Evolutionary conservation across 192 early-diverging fungal species (phyloP), one percentile per base, ranked within the genome.

Genomic region (Backusella australiensis): DNA sequence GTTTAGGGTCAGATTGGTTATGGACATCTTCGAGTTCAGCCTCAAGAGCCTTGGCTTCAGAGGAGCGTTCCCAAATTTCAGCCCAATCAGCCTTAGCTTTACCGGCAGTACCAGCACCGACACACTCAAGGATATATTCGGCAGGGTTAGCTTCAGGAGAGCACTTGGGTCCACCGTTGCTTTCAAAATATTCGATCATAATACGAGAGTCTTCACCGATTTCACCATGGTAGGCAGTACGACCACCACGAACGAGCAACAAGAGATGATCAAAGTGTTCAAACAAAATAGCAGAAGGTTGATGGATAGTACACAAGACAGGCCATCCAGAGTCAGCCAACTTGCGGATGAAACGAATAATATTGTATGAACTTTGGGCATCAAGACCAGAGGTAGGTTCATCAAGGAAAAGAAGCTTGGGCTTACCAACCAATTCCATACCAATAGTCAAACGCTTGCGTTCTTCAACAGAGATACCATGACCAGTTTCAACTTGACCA

Each of bases 271-370:
- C 94, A 82, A 97, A 97, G 73, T 91, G 90, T 71, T 92, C 89
- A 80, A 97, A 97, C 44, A 95, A 84, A 74, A 93, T 84, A n/a
- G 94, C 88, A 8, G 90, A 92, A 42, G 95, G 95, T 83, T 94
- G 93, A 84, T 97, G 95, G 70, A 97, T 96, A 12, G 93, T 94
- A 80, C 89, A 96, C 72, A 89, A 87, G 71, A 92, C 91, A 65
- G 90, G 90, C 85, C 89, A 89, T 67, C 89, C 91, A 52, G 87
- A 86, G 69, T 89, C 83, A 39, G 91, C 86, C 78, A 91, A 77
- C 72, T 85, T 83, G 75, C 86, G 88, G 88, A 93, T 84, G 80
- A 95, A 92, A 75, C 90, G 87, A 76, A 91, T 84, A 71, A 93
- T 86, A 83, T 93, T 90, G 80, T 90, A 91, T 0, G 93, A 91